Evolutionary conservation across 169 alveolate genomes (phyloP), one percentile per base, ranked within the genome.

Genomic region (Theileria sp.): DNA sequence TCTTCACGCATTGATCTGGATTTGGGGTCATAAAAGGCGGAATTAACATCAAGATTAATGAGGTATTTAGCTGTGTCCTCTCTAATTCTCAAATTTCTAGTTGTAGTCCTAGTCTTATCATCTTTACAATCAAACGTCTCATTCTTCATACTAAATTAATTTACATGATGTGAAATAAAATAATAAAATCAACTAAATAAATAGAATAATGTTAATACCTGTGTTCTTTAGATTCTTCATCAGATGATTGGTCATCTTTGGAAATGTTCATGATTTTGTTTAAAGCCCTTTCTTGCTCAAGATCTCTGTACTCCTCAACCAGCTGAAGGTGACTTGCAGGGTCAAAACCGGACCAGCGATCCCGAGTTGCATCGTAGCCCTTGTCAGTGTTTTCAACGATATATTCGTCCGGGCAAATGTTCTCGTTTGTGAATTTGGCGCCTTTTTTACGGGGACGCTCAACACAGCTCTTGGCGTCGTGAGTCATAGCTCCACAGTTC

Each of bases 401-500:
- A 66, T 88, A 79, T 85, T 96, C 99, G 80, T 98, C 99, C 13
- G 96, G 93, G 62, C 95, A 93, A 50, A 97, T 88, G 84, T 96
- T 93, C 66, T 88, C 83, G 36, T 93, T 93, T n/a, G 96, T 92
- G 86, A 81, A 95, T 88, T 97, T 96, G 7, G 99, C 99, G n/a
- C 98, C 98, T 73, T 92, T 86, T 88, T 96, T 95, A 73, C 99
- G 87, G 28, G 99, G 99, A 36, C 99, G 92, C 77, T 97, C 99
- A 61, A 95, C 89, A 80, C 99, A 98, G 73, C 93, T 97, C 91
- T 96, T 97, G 75, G 94, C 96, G 76, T 93, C 92, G 87, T 98
- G 99, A 36, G 99, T 96, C 80, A 93, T 88, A 8, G 99, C 98
- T 12, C 99, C 99, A 93, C 99, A 98, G 90, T 98, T 98, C 64